phyloP scores from a whole-genome alignment of 2,329 filamentous ascomycete genomes.

The Ceratocystis albifundus region DNA sequence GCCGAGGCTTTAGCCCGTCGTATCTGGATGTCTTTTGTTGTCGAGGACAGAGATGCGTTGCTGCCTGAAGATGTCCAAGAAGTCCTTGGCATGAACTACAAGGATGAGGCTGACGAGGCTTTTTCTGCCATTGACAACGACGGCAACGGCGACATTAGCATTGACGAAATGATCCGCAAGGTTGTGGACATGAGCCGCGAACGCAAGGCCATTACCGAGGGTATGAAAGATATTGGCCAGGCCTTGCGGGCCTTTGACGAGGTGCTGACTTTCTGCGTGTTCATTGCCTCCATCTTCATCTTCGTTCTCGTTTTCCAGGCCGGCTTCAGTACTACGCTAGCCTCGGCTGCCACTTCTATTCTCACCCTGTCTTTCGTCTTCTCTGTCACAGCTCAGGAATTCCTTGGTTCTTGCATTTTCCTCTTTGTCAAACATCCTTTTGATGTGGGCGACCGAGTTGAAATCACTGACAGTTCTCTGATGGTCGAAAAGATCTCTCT shows the following conservation, averaged over 20 bases:
- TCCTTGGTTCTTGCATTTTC: constrained; percentile 97
- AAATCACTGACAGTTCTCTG: constrained; percentile 54
- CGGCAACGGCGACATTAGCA: constrained; percentile 82
- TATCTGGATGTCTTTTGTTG: constrained; percentile 96
- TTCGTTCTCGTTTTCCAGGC: constrained; percentile 85
- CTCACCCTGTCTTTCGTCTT: constrained; percentile 97
- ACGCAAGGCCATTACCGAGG: constrained; percentile 76
- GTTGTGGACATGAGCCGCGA: constrained; percentile 74
- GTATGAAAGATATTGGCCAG: constrained; percentile 95
- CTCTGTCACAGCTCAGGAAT: constrained; percentile 79
- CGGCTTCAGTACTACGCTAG: constrained; percentile 72
- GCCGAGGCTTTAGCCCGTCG: constrained; percentile 88
- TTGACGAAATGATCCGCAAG: constrained; percentile 90
- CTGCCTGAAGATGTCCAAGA: constrained; percentile 73
- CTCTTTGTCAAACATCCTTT: constrained; percentile 97
- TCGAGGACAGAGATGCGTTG: constrained; percentile 73
- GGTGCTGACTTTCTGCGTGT: constrained; percentile 68
- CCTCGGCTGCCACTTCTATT: constrained; percentile 81
- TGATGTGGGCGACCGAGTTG: constrained; percentile 88
- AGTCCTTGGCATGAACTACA: constrained; percentile 66
- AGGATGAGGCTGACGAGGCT: constrained; percentile 71
- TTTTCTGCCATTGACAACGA: constrained; percentile 75
- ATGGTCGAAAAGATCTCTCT: constrained; percentile 90
- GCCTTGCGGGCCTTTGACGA: constrained; percentile 85
- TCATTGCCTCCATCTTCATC: constrained; percentile 70